phyloP scores from a whole-genome alignment of 1,284 basidiomycete species.

The Caloboletus firmus region DNA sequence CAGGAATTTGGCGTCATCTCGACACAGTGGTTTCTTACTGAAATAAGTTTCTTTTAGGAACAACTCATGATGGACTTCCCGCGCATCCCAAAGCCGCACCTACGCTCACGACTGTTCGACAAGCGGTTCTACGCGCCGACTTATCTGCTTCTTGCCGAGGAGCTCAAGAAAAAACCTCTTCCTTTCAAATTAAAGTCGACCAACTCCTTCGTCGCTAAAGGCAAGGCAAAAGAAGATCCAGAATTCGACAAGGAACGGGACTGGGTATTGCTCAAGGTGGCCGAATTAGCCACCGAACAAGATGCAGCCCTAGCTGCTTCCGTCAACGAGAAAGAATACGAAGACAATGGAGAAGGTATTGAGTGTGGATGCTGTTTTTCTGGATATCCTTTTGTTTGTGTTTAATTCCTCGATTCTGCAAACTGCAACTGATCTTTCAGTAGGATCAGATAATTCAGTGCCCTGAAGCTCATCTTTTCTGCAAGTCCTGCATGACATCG shows the following conservation, averaged over 20 bases:
- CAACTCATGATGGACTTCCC: constrained; percentile 60
- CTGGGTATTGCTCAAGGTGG: constrained; percentile 40
- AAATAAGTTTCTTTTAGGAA: constrained; percentile 35
- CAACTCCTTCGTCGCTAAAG: constrained; percentile 41
- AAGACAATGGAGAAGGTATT: constrained; percentile 53
- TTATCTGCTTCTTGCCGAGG: constrained; percentile 45
- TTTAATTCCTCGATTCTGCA: background rate
- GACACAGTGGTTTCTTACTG: constrained; percentile 6
- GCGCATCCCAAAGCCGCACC: constrained; percentile 50
- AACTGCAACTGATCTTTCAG: constrained; percentile 5
- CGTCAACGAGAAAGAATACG: constrained; percentile 40
- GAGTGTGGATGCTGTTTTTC: constrained; percentile 86
- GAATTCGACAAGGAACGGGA: constrained; percentile 49
- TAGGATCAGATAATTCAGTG: constrained; percentile 85
- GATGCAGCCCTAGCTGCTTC: constrained; percentile 28
- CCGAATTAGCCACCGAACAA: constrained; percentile 10
- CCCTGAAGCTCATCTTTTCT: constrained; percentile 78
- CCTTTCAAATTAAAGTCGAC: constrained; percentile 46
- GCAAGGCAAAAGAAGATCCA: constrained; percentile 41
- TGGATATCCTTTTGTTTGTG: constrained; percentile 65
- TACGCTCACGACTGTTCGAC: constrained; percentile 42
- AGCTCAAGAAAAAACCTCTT: constrained; percentile 33
- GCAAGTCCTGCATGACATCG: constrained; percentile 54
- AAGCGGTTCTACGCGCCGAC: constrained; percentile 63
- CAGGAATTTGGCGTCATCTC: constrained; percentile 18